Evolutionary conservation across 805 yeast genomes (phyloP), one percentile per base, ranked within the genome.

Genomic region (Grigorovia jiainica): DNA sequence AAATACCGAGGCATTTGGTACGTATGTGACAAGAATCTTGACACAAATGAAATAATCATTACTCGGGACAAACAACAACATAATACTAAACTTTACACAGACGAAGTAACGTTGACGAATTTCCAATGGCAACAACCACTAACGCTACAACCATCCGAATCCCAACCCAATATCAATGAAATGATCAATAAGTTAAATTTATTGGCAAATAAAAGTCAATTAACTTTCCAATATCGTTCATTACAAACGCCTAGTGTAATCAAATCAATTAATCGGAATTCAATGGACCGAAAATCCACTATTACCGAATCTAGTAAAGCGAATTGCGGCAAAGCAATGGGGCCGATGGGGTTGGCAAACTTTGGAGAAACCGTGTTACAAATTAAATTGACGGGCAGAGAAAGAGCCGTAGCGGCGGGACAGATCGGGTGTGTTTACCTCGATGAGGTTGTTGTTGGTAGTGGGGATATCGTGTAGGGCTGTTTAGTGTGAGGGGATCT

Each of bases 371-470:
- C 59, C 65, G 24, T n/a, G n/a, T n/a, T n/a, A n/a, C n/a, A n/a
- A n/a, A n/a, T n/a, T n/a, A n/a, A n/a, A n/a, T n/a, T n/a, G n/a
- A n/a, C n/a, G n/a, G n/a, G n/a, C n/a, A n/a, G n/a, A n/a, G 74
- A 75, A 27, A 64, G 87, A 38, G 96, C 95, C 0, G 75, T 92
- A 55, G 89, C 96, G 0, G 85, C 89, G 0, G 98, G 97, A 0
- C 98, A 90, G 58, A 79, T 75, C 49, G 63, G 87, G 15, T 95
- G 84, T 0, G 56, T 90, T 5, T 92, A 89, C 58, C 63, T 72
- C 33, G 75, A 72, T 1, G 79, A 78, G 37, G 63, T 75, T 41
- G 79, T 90, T 0, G 53, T 89, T 9, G 97, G 95, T 0, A 68
- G 76, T 16, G 83, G 82, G 8, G 45, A 49, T 10, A 47, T 44